Evolutionary conservation across 495 filamentous ascomycete genomes (phyloP).

Genomic region (Neurospora sp.): DNA sequence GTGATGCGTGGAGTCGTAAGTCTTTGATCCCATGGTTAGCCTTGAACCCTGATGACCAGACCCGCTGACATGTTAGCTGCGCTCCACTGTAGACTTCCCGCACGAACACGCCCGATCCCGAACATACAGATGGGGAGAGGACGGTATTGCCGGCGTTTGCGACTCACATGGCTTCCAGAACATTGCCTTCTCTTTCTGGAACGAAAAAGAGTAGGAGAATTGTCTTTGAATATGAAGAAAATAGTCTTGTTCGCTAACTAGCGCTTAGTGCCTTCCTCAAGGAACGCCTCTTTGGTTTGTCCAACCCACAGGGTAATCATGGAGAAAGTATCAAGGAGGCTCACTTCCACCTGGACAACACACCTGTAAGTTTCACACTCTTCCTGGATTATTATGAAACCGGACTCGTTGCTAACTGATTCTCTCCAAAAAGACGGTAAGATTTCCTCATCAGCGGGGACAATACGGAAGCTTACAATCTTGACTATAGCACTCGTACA

Average conservation of each 20-base stretch:
- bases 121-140: conserved; percentile 89
- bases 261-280: conserved; percentile 71
- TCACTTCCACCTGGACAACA: conserved; percentile 94
- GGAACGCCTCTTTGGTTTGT: conserved; percentile 86
- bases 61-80: conserved; percentile 3
- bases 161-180: conserved; percentile 86
- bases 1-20: conserved; percentile 93
- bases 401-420: conserved; percentile 12
- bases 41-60: not conserved
- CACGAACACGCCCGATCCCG: conserved; percentile 85
- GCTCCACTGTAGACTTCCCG: conserved; percentile 58
- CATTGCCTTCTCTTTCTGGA: conserved; percentile 95
- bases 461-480: conserved; percentile 5
- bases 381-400: not conserved
- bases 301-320: conserved; percentile 93
- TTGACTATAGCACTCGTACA: conserved; percentile 75
- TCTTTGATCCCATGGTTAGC: conserved; percentile 10
- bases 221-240: not conserved
- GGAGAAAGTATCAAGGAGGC: conserved; percentile 94
- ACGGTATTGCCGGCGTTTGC: conserved; percentile 92
- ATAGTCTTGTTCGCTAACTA: conserved; percentile 1
- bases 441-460: conserved; percentile 5
- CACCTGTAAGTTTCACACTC: conserved; percentile 42
- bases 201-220: conserved; percentile 72
- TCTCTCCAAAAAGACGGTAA: conserved; percentile 31